Evolutionary conservation across 768 basidiomycete genomes (phyloP).

Genomic region (Trametes villosa): DNA sequence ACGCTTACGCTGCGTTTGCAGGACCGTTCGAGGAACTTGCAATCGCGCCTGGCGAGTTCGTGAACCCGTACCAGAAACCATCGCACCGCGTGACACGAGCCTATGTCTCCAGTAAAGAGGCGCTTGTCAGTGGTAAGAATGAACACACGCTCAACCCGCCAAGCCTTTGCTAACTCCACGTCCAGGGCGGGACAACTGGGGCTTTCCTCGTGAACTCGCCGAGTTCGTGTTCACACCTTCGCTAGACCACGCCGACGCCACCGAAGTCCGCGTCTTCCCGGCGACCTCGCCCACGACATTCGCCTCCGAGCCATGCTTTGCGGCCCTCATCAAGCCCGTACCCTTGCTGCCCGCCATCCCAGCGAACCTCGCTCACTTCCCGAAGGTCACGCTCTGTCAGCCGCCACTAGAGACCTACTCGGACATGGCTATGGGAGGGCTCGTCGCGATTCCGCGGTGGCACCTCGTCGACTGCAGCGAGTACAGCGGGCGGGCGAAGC

Average conservation of each 20-base stretch:
- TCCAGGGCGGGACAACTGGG: conserved; percentile 20
- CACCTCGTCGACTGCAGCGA: conserved; percentile 7
- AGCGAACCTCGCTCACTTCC: conserved; percentile 12
- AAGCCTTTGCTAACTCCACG: background rate
- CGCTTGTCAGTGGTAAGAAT: conserved; percentile 14
- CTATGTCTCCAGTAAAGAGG: conserved; percentile 17
- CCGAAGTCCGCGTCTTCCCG: conserved; percentile 20
- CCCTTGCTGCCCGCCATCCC: conserved; percentile 18
- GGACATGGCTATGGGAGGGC: background rate
- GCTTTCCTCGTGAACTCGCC: conserved; percentile 23
- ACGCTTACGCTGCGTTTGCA: background rate
- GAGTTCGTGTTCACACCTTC: conserved; percentile 21
- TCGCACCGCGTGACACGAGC: conserved; percentile 20
- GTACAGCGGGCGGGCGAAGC: conserved; percentile 6
- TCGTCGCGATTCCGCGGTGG: conserved; percentile 12
- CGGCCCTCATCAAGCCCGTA: conserved; percentile 19
- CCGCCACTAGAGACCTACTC: conserved; percentile 13
- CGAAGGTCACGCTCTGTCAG: conserved; percentile 18
- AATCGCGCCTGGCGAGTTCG: conserved; percentile 18
- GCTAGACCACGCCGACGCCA: conserved; percentile 9
- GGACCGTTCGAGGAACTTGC: conserved; percentile 19
- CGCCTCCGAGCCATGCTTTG: conserved; percentile 13
- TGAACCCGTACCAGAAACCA: conserved; percentile 11
- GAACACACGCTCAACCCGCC: too few relatives aligned
- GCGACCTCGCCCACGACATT: conserved; percentile 16